These are phyloP conservation scores for Hymenochaete sp. DNA, from an alignment of 1,284 basidiomycete genomes.

Conservation along the genomic window DNA sequence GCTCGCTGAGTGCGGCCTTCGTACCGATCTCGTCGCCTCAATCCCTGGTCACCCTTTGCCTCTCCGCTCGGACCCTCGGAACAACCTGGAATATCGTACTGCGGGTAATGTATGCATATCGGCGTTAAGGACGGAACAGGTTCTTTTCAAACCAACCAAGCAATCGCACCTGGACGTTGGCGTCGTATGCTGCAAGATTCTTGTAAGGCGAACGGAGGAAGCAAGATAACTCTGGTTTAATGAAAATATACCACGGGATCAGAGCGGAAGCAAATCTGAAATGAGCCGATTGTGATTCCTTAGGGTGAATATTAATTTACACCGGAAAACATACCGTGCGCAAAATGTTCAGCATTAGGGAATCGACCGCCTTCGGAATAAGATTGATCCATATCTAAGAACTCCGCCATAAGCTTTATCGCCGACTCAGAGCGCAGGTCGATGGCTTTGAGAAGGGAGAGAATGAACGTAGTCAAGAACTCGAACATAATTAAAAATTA, in stretches of 20 bases:
- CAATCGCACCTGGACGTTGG: conserved; percentile 58
- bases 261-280: too few relatives aligned
- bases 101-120: conserved; percentile 1
- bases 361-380: conserved; percentile 47
- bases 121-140: neutral
- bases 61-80: too few relatives aligned
- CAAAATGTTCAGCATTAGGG: conserved; percentile 79
- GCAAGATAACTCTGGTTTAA: conserved; percentile 80
- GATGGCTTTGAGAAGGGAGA: conserved; percentile 79
- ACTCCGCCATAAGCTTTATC: conserved; percentile 72
- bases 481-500: neutral
- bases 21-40: too few relatives aligned
- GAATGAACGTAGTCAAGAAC: conserved; percentile 54
- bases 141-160: neutral
- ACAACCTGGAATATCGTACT: conserved; percentile 15
- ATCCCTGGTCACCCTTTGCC: too few relatives aligned
- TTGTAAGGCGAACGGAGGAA: conserved; percentile 80
- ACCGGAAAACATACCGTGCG: conserved; percentile 55
- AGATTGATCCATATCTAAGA: conserved; percentile 65
- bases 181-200: conserved; percentile 73
- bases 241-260: conserved; percentile 14
- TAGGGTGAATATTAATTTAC: conserved; percentile 9
- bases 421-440: conserved; percentile 84
- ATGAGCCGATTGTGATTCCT: conserved; percentile 15
- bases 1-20: too few relatives aligned